Base-by-base conservation (phyloP, 2,329 filamentous ascomycete species). In the Ceratocystis papillata region DNA sequence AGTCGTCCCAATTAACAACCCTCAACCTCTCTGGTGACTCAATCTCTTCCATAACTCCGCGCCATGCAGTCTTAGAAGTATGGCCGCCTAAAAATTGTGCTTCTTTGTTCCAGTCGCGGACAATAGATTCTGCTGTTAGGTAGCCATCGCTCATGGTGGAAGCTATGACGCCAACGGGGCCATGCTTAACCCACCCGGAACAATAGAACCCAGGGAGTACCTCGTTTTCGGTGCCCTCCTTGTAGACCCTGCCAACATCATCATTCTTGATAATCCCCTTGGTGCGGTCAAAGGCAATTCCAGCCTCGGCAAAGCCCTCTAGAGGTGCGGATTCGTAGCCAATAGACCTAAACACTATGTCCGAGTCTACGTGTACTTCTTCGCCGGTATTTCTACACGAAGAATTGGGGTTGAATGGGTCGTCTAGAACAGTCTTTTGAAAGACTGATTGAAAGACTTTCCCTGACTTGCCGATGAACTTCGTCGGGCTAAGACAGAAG, bases 61-160 rank as follows among this genome's bases (percentile, higher is more conserved):
- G 85, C 92, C 92, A 97, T 0, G 92, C 93, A 62, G 72, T 70
- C 61, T 46, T 69, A 8, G 69, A 69, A 45, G 28, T 7, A 20
- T 37, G 6, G 33, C 55, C 62, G 62, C 50, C 53, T 0, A 81
- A 71, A 65, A 84, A 83, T 0, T 72, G 69, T 1, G 70, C 71
- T 1, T 76, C 75, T 0, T 76, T 72, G 17, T 73, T 70, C 87
- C 90, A 93, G 73, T 99, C 94, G n/a, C 82, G 77, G 0, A 83
- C 83, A 69, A 99, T 88, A 2, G 87, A 85, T 73, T 96, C 92
- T 0, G 86, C 94, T 0, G 91, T 96, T 7, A 83, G 82, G 72
- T 97, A 99, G 0, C 94, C 93, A 74, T 99, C 94, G 68, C 88
- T 84, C 90, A 99, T 96, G 0, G 94, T 99, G 37, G 87, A 91